A percentile compares a stretch with the other conserved stretches of the same genome.
phyloP scores from a whole-genome alignment of 2,329 filamentous ascomycete genomes.

The Verticillium tricorpus region DNA sequence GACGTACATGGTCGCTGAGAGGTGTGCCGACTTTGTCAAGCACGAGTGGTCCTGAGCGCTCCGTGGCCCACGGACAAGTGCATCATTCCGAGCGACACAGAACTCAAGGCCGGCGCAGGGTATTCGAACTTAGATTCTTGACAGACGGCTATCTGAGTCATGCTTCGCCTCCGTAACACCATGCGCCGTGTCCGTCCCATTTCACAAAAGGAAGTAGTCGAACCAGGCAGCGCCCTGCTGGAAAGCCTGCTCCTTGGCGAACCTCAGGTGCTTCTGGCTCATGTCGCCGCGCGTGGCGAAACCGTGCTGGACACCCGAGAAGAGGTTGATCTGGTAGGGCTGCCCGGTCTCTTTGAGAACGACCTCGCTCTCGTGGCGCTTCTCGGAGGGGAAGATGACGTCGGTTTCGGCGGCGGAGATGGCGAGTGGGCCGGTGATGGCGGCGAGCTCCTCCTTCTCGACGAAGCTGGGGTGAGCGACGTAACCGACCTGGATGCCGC shows the following conservation, averaged over 20 bases:
- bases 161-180: slow-evolving; percentile 15
- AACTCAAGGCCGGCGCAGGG: not conserved
- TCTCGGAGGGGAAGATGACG: slow-evolving; percentile 58
- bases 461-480: slow-evolving; percentile 76
- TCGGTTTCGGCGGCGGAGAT: slow-evolving; percentile 64
- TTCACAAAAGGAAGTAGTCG: slow-evolving; percentile 30
- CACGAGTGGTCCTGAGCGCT: slow-evolving; percentile 3
- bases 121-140: not conserved
- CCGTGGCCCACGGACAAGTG: not conserved
- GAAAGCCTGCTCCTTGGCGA: slow-evolving; percentile 78
- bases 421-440: slow-evolving; percentile 62
- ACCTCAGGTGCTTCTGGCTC: slow-evolving; percentile 53
- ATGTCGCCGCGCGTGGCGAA: slow-evolving; percentile 68
- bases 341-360: slow-evolving; percentile 52
- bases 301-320: slow-evolving; percentile 66
- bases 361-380: slow-evolving; percentile 61
- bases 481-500: slow-evolving; percentile 65
- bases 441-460: slow-evolving; percentile 58
- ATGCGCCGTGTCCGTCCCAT: slow-evolving; percentile 38
- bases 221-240: slow-evolving; percentile 76
- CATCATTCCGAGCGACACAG: not conserved
- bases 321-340: slow-evolving; percentile 75
- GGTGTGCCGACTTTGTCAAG: slow-evolving; percentile 25
- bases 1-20: slow-evolving; percentile 23
- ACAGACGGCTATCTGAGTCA: too few species aligned